Evolutionary conservation across 495 filamentous ascomycete species (phyloP).

Genomic region (Tuber microsphaerosporum): DNA sequence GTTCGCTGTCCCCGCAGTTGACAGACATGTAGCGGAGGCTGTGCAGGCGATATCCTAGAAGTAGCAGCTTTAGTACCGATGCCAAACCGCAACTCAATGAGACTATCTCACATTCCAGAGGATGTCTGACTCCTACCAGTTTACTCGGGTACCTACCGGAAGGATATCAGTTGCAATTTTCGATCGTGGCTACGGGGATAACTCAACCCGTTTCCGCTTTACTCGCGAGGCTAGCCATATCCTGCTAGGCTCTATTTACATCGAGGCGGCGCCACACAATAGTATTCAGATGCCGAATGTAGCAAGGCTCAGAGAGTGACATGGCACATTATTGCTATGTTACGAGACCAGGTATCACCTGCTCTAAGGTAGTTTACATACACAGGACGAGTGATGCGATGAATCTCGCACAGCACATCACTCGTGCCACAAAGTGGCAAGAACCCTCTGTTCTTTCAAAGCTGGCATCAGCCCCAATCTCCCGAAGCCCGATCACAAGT

Average conservation of each 20-base stretch:
- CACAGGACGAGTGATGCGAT: not conserved
- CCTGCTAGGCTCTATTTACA: not conserved
- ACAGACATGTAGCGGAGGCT: not conserved
- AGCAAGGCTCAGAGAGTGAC: not conserved
- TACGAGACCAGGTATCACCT: not conserved
- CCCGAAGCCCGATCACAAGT: not conserved
- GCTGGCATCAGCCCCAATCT: not conserved
- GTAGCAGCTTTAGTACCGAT: not conserved
- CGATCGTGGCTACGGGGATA: not conserved
- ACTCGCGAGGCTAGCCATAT: not conserved
- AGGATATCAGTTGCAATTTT: not conserved
- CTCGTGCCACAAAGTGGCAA: not conserved
- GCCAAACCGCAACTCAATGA: not conserved
- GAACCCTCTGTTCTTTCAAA: not conserved
- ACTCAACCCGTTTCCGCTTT: not conserved
- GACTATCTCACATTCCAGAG: not conserved
- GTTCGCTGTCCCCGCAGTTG: not conserved
- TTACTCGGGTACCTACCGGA: not conserved
- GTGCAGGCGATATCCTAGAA: not conserved
- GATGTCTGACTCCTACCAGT: not conserved
- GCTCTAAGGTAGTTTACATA: not conserved
- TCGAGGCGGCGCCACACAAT: not conserved
- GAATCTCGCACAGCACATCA: not conserved
- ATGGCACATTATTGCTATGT: not conserved
- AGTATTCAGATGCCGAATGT: not conserved